Evolutionary conservation across 2,329 filamentous ascomycete genomes (phyloP), one percentile per base, ranked within the genome.

Genomic region (Aspergillus viridinutans): DNA sequence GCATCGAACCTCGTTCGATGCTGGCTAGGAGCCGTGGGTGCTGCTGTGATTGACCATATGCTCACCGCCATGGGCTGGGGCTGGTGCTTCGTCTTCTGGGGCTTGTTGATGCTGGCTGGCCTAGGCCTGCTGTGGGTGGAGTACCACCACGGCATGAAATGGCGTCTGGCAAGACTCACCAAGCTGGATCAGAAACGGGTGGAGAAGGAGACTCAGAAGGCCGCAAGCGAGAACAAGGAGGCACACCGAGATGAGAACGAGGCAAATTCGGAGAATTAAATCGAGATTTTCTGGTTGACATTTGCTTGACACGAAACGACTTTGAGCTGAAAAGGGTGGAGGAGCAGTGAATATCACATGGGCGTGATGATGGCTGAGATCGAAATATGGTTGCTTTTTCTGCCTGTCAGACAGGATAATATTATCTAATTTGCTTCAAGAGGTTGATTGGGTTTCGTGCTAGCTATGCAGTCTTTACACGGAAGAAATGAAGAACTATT

Each of bases 1-100:
- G 64, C 68, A 3, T 61, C 60, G 20, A 73, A 69, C 49, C 56
- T 73, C n/a, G 54, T 67, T 9, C 61, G 71, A 9, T 72, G 68
- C 54, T 62, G 64, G 28, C 54, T 72, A 4, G 67, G 65, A 14
- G 71, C 71, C 12, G 59, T 65, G 6, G 68, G 62, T 1, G 61
- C 67, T 1, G 66, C 69, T 3, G 57, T 66, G 1, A 57, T 71
- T 21, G 52, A 69, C 10, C 58, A 64, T 21, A 65, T 72, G 56
- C 52, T 73, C n/a, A 42, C 54, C 14, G 57, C 51, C 0, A 63
- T 70, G 56, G 69, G 67, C 1, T 57, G 61, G 49, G 68, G 67
- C 2, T 71, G 67, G 67, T 67, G 60, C 45, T 73, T 71, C 57
- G 61, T 62, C 20, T 59, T 70, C 17, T 48, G 71, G 8, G 68